Conservation (phyloP, 2,329 filamentous ascomycete species). For the Tympanopsis confertula region DNA sequence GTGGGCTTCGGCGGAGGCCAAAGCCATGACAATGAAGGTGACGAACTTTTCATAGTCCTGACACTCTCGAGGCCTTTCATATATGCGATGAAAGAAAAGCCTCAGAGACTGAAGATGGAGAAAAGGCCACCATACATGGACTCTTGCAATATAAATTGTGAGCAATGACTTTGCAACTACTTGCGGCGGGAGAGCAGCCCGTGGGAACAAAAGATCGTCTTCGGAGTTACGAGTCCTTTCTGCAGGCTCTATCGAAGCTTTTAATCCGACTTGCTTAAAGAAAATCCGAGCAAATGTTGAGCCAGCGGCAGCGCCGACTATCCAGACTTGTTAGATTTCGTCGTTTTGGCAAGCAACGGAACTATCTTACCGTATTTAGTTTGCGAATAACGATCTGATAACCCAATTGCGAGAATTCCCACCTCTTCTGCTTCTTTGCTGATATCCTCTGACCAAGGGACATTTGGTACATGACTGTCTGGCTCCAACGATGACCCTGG, state of each 20-base stretch:
- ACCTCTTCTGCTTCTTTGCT: constrained; percentile 12
- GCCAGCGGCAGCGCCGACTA: constrained; percentile 11
- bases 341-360: too few relatives aligned
- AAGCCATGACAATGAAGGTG: constrained; percentile 7
- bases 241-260: too few relatives aligned
- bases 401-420: constrained; percentile 9
- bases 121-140: constrained; percentile 15
- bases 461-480: too few relatives aligned
- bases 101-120: constrained; percentile 8
- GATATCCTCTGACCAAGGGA: too few relatives aligned
- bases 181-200: constrained; percentile 9
- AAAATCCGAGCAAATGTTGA: constrained; percentile 13
- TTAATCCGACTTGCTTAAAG: constrained; percentile 10
- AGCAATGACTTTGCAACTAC: constrained; percentile 7
- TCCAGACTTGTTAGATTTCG: not conserved
- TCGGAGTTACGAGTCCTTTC: too few relatives aligned
- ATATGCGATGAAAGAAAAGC: constrained; percentile 5
- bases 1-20: constrained; percentile 6
- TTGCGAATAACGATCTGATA: constrained; percentile 5
- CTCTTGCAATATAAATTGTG: constrained; percentile 8
- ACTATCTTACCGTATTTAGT: constrained; percentile 8
- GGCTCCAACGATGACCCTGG: too few relatives aligned
- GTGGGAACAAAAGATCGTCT: too few relatives aligned
- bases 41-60: constrained; percentile 7
- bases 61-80: constrained; percentile 6